Base-by-base conservation (phyloP, 441 rosid genomes). In the Aleurites moluccanus region DNA sequence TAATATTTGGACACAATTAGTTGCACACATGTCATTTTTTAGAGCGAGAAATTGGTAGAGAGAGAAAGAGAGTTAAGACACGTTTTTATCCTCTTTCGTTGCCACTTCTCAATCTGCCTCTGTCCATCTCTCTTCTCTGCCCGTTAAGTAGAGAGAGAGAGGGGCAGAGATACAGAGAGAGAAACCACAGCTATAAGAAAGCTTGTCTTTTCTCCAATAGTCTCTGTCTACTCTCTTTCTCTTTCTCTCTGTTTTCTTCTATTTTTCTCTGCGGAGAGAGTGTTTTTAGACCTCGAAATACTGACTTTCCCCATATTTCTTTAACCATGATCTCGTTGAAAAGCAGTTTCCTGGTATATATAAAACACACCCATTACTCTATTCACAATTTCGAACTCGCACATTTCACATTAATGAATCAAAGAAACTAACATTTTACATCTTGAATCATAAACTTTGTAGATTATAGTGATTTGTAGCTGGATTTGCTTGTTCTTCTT, bases 271-370 rank as follows among this genome's bases (percentile, higher is more conserved):
- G 18, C 4, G 33, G 56, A 60, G 40, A 7, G 55, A 55, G 66
- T 44, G 60, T 57, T 62, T 35, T 9, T 53, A 14, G 30, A 50
- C 53, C 56, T 23, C 74, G 78, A 23, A 69, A 87, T 75, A 52
- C 80, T 77, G 72, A 72, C 71, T 79, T 67, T 69, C 59, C 71
- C 63, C 74, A 59, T 81, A 70, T 78, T 75, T 76, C 75, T 75
- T 55, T 49, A 86, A 72, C 84, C 86, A 90, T 87, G 92, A 82
- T 83, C 81, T 86, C 91, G 68, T 80, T 85, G 76, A 84, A 78
- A 74, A 79, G 77, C 86, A 56, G 65, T 67, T 86, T 85, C 65
- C 79, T 88, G 92, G 94, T 90, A 85, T 79, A n/a, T n/a, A 40
- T 78, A 73, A 55, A 28, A 27, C 77, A 8, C 35, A 25, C 75